Evolutionary conservation across 1,284 basidiomycete species (phyloP), one percentile per base, ranked within the genome.

Genomic region (Lentinula novae-zelandiae): DNA sequence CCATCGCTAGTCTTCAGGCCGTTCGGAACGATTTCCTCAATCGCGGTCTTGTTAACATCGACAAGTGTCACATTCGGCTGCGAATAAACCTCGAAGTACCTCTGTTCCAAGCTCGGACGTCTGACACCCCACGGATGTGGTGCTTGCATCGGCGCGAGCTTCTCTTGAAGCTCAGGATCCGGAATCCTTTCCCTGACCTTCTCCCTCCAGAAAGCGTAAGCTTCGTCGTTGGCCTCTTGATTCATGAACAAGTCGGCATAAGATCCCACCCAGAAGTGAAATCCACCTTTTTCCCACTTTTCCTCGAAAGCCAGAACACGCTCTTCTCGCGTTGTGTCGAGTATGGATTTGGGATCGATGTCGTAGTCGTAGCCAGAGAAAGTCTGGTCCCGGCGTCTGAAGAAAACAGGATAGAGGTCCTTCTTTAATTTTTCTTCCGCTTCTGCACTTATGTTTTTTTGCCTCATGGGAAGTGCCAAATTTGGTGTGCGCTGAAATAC

Each of bases 401-500:
- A 68, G 15, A 67, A 49, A 13, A 60, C 57, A 8, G 66, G 67
- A 39, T 68, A 68, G 6, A 66, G 20, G 13, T 62, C 57, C 20
- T 44, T 31, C 59, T 70, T 70, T 60, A 67, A 57, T 34, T 67
- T 60, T 3, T 57, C 58, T 27, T 69, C 64, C 20, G 34, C 50
- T 3, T 48, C 55, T 10, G 31, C 55, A 46, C 58, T 59, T 10
- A 69, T n/a, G 36, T 52, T 40, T 52, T 63, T 31, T 56, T 71
- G 69, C 22, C 51, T 38, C 67, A 70, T 67, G 3, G 69, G 68
- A n/a, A 71, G 34, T 0, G 68, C 64, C 31, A 68, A 51, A 22
- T 70, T 69, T 0, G 69, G 68, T 3, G 68, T 70, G 15, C 70
- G 70, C 56, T 71, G 70, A 60, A 70, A 71, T 22, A 70, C 67